phyloP scores from a whole-genome alignment of 192 early-diverging fungal genomes.

The Blastocladiella britannica region DNA sequence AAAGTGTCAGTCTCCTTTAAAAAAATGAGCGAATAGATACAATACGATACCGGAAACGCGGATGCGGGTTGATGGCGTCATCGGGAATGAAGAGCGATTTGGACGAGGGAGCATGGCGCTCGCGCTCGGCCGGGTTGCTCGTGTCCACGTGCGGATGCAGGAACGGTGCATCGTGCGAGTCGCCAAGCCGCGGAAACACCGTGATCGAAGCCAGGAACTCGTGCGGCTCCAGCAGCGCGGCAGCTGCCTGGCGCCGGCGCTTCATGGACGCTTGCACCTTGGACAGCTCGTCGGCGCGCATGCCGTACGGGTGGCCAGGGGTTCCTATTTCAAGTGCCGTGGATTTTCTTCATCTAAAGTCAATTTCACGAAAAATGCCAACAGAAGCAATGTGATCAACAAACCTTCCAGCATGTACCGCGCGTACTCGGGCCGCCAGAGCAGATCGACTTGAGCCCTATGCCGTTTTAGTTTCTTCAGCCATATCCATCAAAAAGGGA shows the following conservation, averaged over 20 bases:
- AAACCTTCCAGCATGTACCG: conserved; percentile 85
- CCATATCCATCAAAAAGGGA: no score
- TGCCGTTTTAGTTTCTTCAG: neutral
- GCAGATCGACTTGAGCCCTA: conserved; percentile 35
- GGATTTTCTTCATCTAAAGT: conserved; percentile 2
- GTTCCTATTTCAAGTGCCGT: conserved; percentile 33
- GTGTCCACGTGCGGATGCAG: conserved; percentile 33
- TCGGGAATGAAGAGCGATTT: conserved; percentile 83
- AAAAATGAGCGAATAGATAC: neutral
- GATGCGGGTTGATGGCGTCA: conserved; percentile 83
- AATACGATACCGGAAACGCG: conserved; percentile 53
- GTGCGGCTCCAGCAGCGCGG: conserved; percentile 34
- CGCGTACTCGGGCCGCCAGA: conserved; percentile 93
- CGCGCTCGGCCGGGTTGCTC: conserved; percentile 2
- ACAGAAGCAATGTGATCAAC: neutral
- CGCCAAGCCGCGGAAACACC: conserved; percentile 78
- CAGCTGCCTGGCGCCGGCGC: conserved; percentile 38
- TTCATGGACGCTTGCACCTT: conserved; percentile 80
- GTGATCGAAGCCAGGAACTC: conserved; percentile 64
- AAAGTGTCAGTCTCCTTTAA: neutral
- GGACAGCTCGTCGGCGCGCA: conserved; percentile 53
- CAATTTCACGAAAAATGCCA: conserved; percentile 3
- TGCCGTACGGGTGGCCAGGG: conserved; percentile 75
- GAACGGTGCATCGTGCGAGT: conserved; percentile 33
- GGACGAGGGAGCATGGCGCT: conserved; percentile 41